Evolutionary conservation across 305 asterid species (phyloP).

Genomic region (Euphrasia arctica): DNA sequence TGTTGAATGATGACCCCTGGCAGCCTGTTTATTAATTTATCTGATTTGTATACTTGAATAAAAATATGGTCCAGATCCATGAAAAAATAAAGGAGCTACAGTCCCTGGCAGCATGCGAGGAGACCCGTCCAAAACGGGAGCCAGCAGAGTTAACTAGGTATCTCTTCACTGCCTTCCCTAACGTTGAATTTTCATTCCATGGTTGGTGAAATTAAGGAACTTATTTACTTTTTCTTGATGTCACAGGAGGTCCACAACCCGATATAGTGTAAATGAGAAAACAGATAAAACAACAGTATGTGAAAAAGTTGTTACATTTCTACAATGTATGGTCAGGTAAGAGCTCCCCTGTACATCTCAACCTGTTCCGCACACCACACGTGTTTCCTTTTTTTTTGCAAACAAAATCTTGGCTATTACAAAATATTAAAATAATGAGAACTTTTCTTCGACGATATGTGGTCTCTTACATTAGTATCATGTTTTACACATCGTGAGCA

Average conservation of each 20-base stretch:
- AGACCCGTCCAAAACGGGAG: slow-evolving; percentile 37
- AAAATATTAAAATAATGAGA: too few species aligned
- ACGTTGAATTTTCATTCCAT: slow-evolving; percentile 19
- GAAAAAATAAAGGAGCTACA: slow-evolving; percentile 65
- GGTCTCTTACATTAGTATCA: too few species aligned
- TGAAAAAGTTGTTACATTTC: slow-evolving; percentile 57
- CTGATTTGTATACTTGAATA: slow-evolving; percentile 24
- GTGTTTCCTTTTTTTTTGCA: too few species aligned
- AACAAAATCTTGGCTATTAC: too few species aligned
- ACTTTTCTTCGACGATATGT: too few species aligned
- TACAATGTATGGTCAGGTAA: slow-evolving; percentile 61
- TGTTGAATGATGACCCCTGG: not conserved
- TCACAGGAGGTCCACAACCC: slow-evolving; percentile 53
- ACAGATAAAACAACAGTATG: slow-evolving; percentile 38
- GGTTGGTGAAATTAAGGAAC: not conserved
- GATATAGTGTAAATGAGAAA: slow-evolving; percentile 36
- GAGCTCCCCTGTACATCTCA: slow-evolving; percentile 15
- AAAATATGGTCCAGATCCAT: slow-evolving; percentile 49
- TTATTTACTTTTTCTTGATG: slow-evolving; percentile 18
- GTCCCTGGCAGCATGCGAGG: slow-evolving; percentile 41
- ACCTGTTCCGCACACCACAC: slow-evolving; percentile 5
- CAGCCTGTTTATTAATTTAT: slow-evolving; percentile 5
- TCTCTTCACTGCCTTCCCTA: slow-evolving; percentile 29
- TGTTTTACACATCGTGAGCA: too few species aligned
- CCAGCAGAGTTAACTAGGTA: slow-evolving; percentile 55